A percentile compares a stretch with the other conserved stretches of the same genome.
Evolutionary conservation across 257 asterid species (phyloP).

Genomic region (Solanum virginianum): DNA sequence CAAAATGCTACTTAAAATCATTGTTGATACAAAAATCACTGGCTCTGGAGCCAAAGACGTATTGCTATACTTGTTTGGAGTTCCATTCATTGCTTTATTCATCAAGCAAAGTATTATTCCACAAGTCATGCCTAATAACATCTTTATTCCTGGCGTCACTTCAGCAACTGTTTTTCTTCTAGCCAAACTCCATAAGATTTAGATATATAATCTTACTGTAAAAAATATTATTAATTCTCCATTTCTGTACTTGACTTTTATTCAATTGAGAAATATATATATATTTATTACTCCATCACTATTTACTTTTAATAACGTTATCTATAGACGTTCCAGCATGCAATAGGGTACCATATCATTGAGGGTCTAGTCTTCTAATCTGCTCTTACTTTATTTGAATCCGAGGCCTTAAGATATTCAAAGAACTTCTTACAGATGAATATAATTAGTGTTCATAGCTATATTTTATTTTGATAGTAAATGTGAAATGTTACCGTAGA

Average conservation of each 20-base stretch:
- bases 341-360: too few species aligned
- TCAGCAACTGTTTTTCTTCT: slow-evolving; percentile 51
- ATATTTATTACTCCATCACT: background rate
- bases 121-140: slow-evolving; percentile 29
- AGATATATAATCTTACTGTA: background rate
- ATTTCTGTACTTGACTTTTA: background rate
- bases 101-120: slow-evolving; percentile 39
- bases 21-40: slow-evolving; percentile 53
- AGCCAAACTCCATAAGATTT: slow-evolving; percentile 44
- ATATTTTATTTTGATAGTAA: too few species aligned
- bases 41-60: slow-evolving; percentile 60
- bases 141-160: slow-evolving; percentile 55
- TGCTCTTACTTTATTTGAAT: too few species aligned
- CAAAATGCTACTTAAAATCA: slow-evolving; percentile 44
- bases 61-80: slow-evolving; percentile 50
- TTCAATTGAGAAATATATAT: background rate
- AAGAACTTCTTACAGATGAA: too few species aligned
- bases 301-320: background rate
- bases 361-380: too few species aligned
- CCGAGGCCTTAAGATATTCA: too few species aligned
- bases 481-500: too few species aligned
- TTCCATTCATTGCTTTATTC: slow-evolving; percentile 43
- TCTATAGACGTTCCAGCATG: background rate
- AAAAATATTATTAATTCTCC: background rate
- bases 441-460: too few species aligned